These are phyloP conservation scores for Phylloporus arenicola DNA, from an alignment of 768 basidiomycete genomes.

Conservation along the genomic window DNA sequence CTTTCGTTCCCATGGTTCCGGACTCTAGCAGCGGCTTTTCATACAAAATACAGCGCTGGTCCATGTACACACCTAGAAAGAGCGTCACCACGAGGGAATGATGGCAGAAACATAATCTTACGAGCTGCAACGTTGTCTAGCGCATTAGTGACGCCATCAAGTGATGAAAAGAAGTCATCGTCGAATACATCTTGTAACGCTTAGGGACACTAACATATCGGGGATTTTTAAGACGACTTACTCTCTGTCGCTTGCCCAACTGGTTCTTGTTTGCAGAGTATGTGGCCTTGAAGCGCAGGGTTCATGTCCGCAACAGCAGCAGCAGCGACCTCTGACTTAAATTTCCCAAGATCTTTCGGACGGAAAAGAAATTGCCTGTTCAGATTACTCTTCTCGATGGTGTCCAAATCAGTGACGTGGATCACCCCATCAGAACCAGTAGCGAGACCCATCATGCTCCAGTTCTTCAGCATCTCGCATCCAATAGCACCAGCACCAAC, in stretches of 20 bases:
- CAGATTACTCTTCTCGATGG: slow-evolving; percentile 98
- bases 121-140: slow-evolving; percentile 96
- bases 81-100: slow-evolving; percentile 1
- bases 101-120: slow-evolving; percentile 35
- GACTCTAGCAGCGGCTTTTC: slow-evolving; percentile 94
- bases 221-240: slow-evolving; percentile 35
- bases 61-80: slow-evolving; percentile 88
- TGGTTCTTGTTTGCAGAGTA: slow-evolving; percentile 83
- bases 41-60: slow-evolving; percentile 95
- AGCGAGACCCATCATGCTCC: slow-evolving; percentile 97
- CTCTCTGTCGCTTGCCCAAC: slow-evolving; percentile 93
- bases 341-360: slow-evolving; percentile 91
- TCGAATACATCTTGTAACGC: slow-evolving; percentile 67
- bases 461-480: slow-evolving; percentile 99
- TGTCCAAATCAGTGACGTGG: slow-evolving; percentile 95
- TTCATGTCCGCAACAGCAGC: slow-evolving; percentile 95
- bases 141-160: slow-evolving; percentile 96
- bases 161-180: slow-evolving; percentile 77
- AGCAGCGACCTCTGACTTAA: slow-evolving; percentile 94
- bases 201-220: slow-evolving; percentile 11
- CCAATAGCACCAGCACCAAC: slow-evolving; percentile 99
- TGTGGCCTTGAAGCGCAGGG: slow-evolving; percentile 80
- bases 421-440: slow-evolving; percentile 74
- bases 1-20: slow-evolving; percentile 97
- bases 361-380: slow-evolving; percentile 98